Conservation (phyloP, 2,329 filamentous ascomycete species). For the Ophiostoma novo-ulmi region DNA sequence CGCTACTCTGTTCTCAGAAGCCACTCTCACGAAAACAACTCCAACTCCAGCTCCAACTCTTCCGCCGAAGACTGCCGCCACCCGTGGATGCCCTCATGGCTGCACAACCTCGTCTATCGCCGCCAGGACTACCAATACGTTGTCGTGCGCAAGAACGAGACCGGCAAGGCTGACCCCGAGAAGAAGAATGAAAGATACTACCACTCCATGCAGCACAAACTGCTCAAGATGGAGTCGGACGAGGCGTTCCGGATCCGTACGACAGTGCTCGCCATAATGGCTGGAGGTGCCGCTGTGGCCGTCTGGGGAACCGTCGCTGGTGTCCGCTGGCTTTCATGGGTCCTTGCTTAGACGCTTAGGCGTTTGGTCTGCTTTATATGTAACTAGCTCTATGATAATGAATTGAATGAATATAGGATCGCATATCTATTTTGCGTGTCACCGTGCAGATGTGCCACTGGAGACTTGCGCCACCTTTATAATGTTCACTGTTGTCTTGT, state of each 20-base stretch:
- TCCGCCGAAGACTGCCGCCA: conserved; percentile 20
- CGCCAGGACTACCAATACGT: conserved; percentile 34
- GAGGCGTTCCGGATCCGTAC: conserved; percentile 59
- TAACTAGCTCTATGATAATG: not conserved
- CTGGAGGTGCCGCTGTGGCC: conserved; percentile 34
- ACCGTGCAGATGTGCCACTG: not conserved
- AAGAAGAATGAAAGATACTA: conserved; percentile 39
- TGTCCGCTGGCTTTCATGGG: conserved; percentile 25
- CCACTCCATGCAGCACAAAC: conserved; percentile 54
- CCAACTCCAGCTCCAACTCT: not conserved
- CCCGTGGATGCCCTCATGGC: conserved; percentile 37
- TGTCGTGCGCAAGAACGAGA: conserved; percentile 24
- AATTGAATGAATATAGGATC: not conserved
- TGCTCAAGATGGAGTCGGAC: conserved; percentile 56
- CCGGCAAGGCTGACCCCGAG: conserved; percentile 24
- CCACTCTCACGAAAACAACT: conserved; percentile 33
- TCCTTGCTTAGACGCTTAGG: not conserved
- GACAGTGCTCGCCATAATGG: conserved; percentile 49
- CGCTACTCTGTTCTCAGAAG: conserved; percentile 49
- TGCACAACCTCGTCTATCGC: conserved; percentile 40
- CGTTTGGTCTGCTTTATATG: not conserved
- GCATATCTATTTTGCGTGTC: not conserved
- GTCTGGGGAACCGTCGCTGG: conserved; percentile 33
- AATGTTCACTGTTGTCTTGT: not conserved
- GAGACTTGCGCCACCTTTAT: not conserved